phyloP scores from a whole-genome alignment of 2,329 filamentous ascomycete species.

The Colletotrichum karsti region DNA sequence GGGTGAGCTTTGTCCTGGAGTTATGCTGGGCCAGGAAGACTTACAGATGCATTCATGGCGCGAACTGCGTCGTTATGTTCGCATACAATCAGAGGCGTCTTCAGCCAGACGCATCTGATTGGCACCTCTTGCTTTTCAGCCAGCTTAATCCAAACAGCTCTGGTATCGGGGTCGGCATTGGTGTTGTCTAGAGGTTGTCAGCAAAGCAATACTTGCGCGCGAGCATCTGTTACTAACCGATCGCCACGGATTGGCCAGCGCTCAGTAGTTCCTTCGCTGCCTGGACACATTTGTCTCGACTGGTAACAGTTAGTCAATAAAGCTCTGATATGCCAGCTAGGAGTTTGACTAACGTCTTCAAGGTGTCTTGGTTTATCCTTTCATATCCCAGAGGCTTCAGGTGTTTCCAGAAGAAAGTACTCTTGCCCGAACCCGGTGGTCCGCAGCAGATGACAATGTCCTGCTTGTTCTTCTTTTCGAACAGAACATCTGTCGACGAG shows the following conservation, averaged over 20 bases:
- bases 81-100: conserved; percentile 72
- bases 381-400: conserved; percentile 82
- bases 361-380: conserved; percentile 87
- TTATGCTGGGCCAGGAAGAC: neutral
- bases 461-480: conserved; percentile 68
- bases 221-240: conserved; percentile 68
- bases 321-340: rapidly evolving
- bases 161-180: conserved; percentile 83
- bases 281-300: conserved; percentile 74
- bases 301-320: conserved; percentile 28
- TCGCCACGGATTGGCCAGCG: conserved; percentile 73
- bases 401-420: conserved; percentile 84
- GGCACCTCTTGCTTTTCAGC: conserved; percentile 76
- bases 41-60: conserved; percentile 64
- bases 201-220: neutral
- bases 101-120: conserved; percentile 88
- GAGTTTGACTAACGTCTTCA: conserved; percentile 66
- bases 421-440: conserved; percentile 90
- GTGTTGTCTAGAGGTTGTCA: conserved; percentile 77
- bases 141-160: conserved; percentile 80
- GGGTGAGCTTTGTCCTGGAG: neutral
- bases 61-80: conserved; percentile 91
- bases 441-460: conserved; percentile 90
- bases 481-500: conserved; percentile 46
- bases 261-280: conserved; percentile 72